Conservation (phyloP, 306 rosid species). For the Dryas drummondii region DNA sequence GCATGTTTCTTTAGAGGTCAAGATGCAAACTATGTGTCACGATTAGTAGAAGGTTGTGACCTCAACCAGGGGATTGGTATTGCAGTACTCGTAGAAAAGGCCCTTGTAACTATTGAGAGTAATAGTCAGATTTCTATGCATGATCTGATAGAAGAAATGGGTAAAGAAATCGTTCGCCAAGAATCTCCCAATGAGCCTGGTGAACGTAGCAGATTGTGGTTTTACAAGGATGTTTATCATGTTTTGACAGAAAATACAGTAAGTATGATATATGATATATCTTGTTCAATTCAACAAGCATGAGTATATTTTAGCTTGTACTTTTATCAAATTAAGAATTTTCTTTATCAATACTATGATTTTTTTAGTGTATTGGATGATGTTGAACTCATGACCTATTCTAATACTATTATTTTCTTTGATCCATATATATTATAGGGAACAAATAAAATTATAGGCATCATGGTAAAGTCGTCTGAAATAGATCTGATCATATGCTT, state of each 20-base stretch:
- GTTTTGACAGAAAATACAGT: background rate
- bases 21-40: conserved; percentile 6
- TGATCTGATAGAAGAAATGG: conserved; percentile 39
- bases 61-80: conserved; percentile 21
- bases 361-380: too few relatives aligned
- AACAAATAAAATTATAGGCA: background rate
- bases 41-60: conserved; percentile 32
- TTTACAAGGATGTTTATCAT: conserved; percentile 26
- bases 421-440: background rate
- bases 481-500: conserved; percentile 14
- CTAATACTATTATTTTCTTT: too few relatives aligned
- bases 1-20: conserved; percentile 38
- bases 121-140: conserved; percentile 25
- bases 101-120: conserved; percentile 7
- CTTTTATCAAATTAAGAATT: background rate
- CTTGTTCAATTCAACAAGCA: background rate
- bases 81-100: conserved; percentile 21
- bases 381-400: too few relatives aligned
- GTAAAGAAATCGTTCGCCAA: conserved; percentile 28
- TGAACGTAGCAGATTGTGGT: conserved; percentile 31
- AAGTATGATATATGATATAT: background rate
- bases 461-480: background rate
- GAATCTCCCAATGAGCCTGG: conserved; percentile 5
- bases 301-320: background rate
- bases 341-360: conserved; percentile 25